Conservation (phyloP, 2,329 filamentous ascomycete species). For the Talaromyces sp. region DNA sequence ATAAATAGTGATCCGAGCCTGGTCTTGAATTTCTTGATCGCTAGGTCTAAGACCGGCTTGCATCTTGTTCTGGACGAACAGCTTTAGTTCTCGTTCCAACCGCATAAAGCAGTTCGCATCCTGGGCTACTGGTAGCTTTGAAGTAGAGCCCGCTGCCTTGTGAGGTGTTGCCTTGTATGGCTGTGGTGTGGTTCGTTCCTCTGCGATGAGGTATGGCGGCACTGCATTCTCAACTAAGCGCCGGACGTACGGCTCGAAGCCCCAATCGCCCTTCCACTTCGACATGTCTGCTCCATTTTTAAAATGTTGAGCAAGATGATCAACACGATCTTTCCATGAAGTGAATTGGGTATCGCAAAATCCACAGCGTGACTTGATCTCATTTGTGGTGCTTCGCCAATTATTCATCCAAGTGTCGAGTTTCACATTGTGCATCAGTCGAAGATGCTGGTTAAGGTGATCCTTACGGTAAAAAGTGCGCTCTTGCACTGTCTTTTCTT, state of each 20-base stretch:
- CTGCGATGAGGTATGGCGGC: conserved; percentile 31
- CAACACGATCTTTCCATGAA: conserved; percentile 41
- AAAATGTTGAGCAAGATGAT: conserved; percentile 36
- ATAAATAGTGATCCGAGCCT: conserved; percentile 30
- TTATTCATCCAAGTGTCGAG: conserved; percentile 51
- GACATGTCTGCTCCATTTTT: conserved; percentile 32
- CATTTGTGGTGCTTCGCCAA: conserved; percentile 52
- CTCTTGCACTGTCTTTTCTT: conserved; percentile 54
- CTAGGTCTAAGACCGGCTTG: conserved; percentile 30
- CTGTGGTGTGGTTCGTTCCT: conserved; percentile 26
- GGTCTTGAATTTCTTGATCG: conserved; percentile 30
- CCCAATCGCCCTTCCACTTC: conserved; percentile 37
- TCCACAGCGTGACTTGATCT: conserved; percentile 46
- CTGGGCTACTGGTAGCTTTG: conserved; percentile 20
- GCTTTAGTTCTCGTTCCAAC: conserved; percentile 34
- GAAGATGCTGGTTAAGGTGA: conserved; percentile 56
- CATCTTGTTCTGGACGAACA: conserved; percentile 31
- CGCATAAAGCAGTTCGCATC: conserved; percentile 38
- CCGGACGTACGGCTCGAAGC: conserved; percentile 32
- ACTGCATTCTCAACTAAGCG: conserved; percentile 31
- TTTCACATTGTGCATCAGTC: conserved; percentile 54
- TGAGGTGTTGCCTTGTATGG: conserved; percentile 22
- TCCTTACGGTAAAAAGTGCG: conserved; percentile 59
- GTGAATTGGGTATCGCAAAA: conserved; percentile 36
- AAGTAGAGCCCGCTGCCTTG: not conserved